Evolutionary conservation across 306 rosid species (phyloP).

Genomic region (Inga leiocalycina): DNA sequence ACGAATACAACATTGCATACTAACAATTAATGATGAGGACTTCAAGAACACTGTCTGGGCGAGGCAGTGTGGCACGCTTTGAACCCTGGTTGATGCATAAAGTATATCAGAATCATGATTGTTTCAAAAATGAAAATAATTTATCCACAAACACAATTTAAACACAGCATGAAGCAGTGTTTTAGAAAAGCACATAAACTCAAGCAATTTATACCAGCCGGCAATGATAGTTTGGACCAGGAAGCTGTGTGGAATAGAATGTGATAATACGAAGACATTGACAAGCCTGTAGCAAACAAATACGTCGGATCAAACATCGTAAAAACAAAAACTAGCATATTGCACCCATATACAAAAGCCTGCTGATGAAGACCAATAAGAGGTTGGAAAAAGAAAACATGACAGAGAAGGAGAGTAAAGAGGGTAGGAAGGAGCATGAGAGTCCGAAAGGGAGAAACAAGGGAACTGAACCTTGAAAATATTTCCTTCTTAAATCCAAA

Average conservation of each 20-base stretch:
- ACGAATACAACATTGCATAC: constrained; percentile 21
- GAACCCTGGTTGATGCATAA: constrained; percentile 67
- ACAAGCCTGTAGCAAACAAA: constrained; percentile 57
- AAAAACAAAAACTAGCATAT: constrained; percentile 6
- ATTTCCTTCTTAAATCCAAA: constrained; percentile 1
- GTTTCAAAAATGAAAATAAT: neutral
- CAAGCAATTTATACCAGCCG: constrained; percentile 54
- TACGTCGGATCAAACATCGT: constrained; percentile 18
- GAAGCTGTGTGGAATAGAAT: constrained; percentile 88
- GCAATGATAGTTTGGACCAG: constrained; percentile 92
- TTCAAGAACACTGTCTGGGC: constrained; percentile 74
- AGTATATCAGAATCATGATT: constrained; percentile 15
- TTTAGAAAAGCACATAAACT: neutral
- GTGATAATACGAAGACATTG: constrained; percentile 79
- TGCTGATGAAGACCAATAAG: neutral
- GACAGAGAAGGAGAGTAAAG: neutral
- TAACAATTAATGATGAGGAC: constrained; percentile 81
- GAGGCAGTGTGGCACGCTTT: constrained; percentile 87
- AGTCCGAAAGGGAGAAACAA: neutral
- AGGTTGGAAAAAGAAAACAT: neutral
- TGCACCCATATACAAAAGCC: constrained; percentile 8
- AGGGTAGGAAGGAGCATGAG: neutral
- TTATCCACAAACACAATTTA: neutral
- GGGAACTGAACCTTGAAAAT: neutral
- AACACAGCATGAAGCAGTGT: constrained; percentile 1